These are phyloP conservation scores for Tetraselmis striata DNA, from an alignment of 139 green algal species.

Conservation along the genomic window DNA sequence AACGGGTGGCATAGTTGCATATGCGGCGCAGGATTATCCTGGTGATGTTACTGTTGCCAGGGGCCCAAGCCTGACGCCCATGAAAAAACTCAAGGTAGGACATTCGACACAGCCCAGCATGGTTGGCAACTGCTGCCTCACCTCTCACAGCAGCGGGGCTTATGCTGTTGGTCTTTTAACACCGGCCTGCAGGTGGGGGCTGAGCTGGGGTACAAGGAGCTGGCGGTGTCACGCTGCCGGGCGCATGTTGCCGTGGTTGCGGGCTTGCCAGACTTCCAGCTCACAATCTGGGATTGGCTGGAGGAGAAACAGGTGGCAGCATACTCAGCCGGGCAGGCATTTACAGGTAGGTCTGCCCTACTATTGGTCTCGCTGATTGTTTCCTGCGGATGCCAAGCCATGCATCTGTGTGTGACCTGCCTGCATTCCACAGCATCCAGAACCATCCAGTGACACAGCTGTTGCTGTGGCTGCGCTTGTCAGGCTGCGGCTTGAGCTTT, in stretches of 20 bases:
- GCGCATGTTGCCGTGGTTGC: neutral
- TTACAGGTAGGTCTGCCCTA: neutral
- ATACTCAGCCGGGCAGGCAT: neutral
- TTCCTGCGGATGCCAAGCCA: no score
- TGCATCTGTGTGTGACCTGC: no score
- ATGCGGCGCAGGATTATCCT: neutral
- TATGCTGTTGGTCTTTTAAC: no score
- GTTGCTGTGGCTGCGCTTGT: neutral
- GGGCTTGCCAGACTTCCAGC: neutral
- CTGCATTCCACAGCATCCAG: no score
- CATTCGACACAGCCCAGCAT: no score
- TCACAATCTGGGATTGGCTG: neutral
- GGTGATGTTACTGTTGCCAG: neutral
- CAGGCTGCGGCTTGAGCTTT: neutral
- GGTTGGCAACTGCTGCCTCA: no score
- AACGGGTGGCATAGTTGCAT: neutral
- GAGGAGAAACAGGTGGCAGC: neutral
- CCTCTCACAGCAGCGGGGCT: no score
- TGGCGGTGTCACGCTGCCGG: neutral
- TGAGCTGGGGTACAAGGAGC: neutral
- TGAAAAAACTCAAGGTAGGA: neutral
- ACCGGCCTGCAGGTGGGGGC: no score
- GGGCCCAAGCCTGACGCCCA: neutral
- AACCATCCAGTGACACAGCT: no score
- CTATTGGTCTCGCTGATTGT: no score